Conservation (phyloP, 139 green algal genomes). For the Klebsormidium nitens region DNA sequence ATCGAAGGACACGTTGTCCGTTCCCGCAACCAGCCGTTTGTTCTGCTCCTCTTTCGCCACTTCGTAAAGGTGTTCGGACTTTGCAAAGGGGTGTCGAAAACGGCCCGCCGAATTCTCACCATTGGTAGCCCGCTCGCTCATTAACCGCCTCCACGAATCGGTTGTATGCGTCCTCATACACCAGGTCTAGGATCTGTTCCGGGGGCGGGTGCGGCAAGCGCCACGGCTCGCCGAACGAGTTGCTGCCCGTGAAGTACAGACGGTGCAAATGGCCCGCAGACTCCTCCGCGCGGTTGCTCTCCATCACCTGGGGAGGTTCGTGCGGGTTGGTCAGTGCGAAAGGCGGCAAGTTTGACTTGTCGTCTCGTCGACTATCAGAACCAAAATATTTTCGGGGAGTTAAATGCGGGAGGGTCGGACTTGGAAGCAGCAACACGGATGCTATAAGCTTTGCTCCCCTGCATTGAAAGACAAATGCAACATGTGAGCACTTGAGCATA, state of each 20-base stretch:
- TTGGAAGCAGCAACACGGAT: too few species aligned
- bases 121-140: slow-evolving; percentile 17
- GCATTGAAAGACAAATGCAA: too few species aligned
- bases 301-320: slow-evolving; percentile 26
- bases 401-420: too few species aligned
- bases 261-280: slow-evolving; percentile 11
- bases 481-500: too few species aligned
- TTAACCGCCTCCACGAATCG: slow-evolving; percentile 31
- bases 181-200: slow-evolving; percentile 1
- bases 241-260: slow-evolving; percentile 17
- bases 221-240: slow-evolving; percentile 21
- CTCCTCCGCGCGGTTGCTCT: slow-evolving; percentile 15
- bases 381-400: too few species aligned
- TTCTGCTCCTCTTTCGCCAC: background rate
- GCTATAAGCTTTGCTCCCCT: too few species aligned
- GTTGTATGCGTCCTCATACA: slow-evolving; percentile 36
- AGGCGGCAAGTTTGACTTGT: too few species aligned
- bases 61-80: too few species aligned
- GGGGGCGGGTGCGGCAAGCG: slow-evolving; percentile 21
- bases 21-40: background rate
- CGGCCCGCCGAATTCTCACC: slow-evolving; percentile 8
- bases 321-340: too few species aligned
- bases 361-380: too few species aligned
- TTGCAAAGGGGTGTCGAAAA: too few species aligned
- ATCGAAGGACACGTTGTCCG: too few species aligned